Evolutionary conservation across 2,329 filamentous ascomycete species (phyloP), one percentile per base, ranked within the genome.

Genomic region (Pleurostoma richardsiae): DNA sequence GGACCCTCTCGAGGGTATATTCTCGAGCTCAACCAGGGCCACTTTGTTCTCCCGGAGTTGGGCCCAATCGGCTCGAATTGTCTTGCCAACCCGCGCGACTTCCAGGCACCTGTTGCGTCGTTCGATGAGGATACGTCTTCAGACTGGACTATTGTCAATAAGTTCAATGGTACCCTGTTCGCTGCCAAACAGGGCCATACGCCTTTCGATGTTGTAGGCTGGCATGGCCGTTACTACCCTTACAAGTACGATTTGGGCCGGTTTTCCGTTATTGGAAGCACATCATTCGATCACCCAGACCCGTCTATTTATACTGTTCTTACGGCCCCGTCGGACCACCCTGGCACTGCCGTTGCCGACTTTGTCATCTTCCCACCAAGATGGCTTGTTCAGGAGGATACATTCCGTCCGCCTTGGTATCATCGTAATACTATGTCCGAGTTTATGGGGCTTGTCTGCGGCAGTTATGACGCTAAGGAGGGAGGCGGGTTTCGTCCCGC

Each of bases 241-340:
- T 89, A 82, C 76, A 91, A 91, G 67, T 91, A 91, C 68, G 87
- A 90, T 57, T 75, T 91, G 1, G 85, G 83, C 29, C 80, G 85
- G 30, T 91, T 90, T 73, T 86, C 84, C 67, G 82, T 80, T 40
- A 82, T 91, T 40, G 87, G 86, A 26, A 82, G 76, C 45, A 82
- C 88, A 53, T 85, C 82, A 5, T 88, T 80, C 58, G 87, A 91
- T 62, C 87, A 91, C 59, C 86, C 86, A 1, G 87, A 91, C 59
- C 87, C 87, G 1, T 83, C 78, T 51, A 90, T 91, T 62, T 90
- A 85, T 67, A 90, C 82, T 1, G 84, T 88, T 4, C 71, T 86
- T 27, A 80, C 84, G 2, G 82, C 81, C 2, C 80, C 76, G 29
- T 80, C 80, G 19, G 65, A 73, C 4, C 74, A 74, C 0, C 72